phyloP scores from a whole-genome alignment of 768 basidiomycete genomes.

The Mycena vulgaris region DNA sequence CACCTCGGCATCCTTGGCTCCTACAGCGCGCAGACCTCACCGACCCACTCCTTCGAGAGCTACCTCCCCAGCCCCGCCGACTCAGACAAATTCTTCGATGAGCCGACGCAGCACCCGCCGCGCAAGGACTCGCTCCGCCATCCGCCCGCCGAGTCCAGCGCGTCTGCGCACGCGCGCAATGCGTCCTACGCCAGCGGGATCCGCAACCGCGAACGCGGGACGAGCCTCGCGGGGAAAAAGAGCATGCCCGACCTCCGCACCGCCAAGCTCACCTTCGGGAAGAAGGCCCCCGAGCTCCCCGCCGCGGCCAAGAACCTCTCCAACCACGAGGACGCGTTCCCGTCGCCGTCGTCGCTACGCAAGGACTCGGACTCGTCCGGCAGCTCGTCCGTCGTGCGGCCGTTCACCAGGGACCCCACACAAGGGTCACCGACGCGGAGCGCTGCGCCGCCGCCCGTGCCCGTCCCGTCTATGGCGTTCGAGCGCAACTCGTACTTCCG shows the following conservation, averaged over 20 bases:
- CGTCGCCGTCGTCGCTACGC: constrained; percentile 57
- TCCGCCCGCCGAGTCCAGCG: constrained; percentile 35
- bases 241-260: constrained; percentile 89
- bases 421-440: constrained; percentile 47
- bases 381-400: constrained; percentile 43
- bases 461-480: constrained; percentile 75
- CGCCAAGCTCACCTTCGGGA: constrained; percentile 57
- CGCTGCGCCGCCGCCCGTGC: constrained; percentile 63
- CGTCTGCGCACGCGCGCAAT: constrained; percentile 59
- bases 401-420: constrained; percentile 41
- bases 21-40: constrained; percentile 58
- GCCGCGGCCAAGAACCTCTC: constrained; percentile 33
- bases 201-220: constrained; percentile 51
- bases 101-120: constrained; percentile 43
- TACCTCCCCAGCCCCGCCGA: constrained; percentile 73
- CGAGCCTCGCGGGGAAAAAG: constrained; percentile 72
- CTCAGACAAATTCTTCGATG: constrained; percentile 66
- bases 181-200: constrained; percentile 65
- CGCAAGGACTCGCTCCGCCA: constrained; percentile 39
- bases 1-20: constrained; percentile 62
- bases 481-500: constrained; percentile 96
- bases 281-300: constrained; percentile 46
- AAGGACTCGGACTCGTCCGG: constrained; percentile 65
- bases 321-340: constrained; percentile 53
- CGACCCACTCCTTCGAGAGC: constrained; percentile 67